A percentile compares a stretch with the other conserved stretches of the same genome.
These are phyloP conservation scores for Sordaria brevicollis DNA, from an alignment of 495 filamentous ascomycete species.

Conservation along the genomic window DNA sequence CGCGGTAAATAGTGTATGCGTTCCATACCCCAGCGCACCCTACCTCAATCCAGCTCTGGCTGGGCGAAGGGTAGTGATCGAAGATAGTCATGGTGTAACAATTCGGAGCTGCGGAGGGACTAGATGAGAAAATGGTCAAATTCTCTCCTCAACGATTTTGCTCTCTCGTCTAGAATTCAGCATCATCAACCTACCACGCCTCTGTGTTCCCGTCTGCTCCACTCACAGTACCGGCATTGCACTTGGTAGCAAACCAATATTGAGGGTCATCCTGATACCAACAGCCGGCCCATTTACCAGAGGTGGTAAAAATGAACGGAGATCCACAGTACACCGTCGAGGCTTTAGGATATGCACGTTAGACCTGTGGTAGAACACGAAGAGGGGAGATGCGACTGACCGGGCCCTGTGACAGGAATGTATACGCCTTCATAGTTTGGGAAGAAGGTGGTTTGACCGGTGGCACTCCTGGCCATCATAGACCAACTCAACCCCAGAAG, in stretches of 20 bases:
- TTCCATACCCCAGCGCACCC: neutral
- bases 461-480: too few relatives aligned
- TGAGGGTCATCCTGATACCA: fast-evolving
- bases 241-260: neutral
- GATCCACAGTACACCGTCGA: neutral
- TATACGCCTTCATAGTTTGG: too few relatives aligned
- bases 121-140: too few relatives aligned
- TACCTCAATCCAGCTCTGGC: fast-evolving
- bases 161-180: too few relatives aligned
- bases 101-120: too few relatives aligned
- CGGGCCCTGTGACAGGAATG: too few relatives aligned
- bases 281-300: neutral
- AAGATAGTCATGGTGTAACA: neutral
- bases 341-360: neutral
- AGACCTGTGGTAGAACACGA: neutral
- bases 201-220: fast-evolving
- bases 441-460: too few relatives aligned
- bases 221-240: neutral
- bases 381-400: neutral
- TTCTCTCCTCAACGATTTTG: too few relatives aligned
- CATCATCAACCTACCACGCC: neutral
- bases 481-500: too few relatives aligned
- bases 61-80: neutral
- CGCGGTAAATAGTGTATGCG: neutral
- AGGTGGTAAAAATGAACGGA: fast-evolving